phyloP scores from a whole-genome alignment of 129 eudicot species.

The Artemisia argyi region DNA sequence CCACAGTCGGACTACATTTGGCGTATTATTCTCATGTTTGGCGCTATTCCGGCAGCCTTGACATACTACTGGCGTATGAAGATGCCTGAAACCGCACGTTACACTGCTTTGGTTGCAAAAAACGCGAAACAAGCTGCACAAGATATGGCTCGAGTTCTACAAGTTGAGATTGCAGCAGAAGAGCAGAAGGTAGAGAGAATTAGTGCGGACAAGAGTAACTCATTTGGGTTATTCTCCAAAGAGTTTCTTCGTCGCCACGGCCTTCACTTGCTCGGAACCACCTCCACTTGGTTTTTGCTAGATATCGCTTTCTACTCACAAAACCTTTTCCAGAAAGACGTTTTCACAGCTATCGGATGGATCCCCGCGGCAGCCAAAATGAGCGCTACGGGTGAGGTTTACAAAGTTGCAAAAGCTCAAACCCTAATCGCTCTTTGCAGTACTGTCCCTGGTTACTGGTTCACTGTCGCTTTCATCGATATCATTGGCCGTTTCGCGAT shows the following conservation, averaged over 20 bases:
- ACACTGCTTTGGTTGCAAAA: slow-evolving; percentile 46
- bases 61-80: slow-evolving; percentile 50
- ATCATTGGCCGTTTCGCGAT: slow-evolving; percentile 42
- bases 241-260: slow-evolving; percentile 41
- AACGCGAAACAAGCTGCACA: slow-evolving; percentile 38
- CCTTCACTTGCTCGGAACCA: slow-evolving; percentile 36
- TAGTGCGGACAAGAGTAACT: neutral
- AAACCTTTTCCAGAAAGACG: slow-evolving; percentile 31
- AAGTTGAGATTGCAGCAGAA: slow-evolving; percentile 26
- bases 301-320: slow-evolving; percentile 43
- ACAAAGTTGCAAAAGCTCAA: slow-evolving; percentile 28
- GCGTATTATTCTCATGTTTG: slow-evolving; percentile 52
- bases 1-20: slow-evolving; percentile 46
- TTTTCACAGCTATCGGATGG: neutral
- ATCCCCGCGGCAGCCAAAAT: neutral
- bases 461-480: slow-evolving; percentile 34
- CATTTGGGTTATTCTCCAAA: slow-evolving; percentile 29
- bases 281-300: slow-evolving; percentile 35
- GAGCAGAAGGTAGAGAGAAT: slow-evolving; percentile 21
- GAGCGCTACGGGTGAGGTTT: slow-evolving; percentile 27
- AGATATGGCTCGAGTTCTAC: slow-evolving; percentile 42
- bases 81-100: slow-evolving; percentile 63
- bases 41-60: slow-evolving; percentile 46
- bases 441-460: slow-evolving; percentile 49
- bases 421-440: slow-evolving; percentile 33